Percentiles rank a stretch among this genome's conserved stretches.
These are phyloP conservation scores for Xylariaceae sp. DNA, from an alignment of 2,329 filamentous ascomycete species.

Conservation along the genomic window DNA sequence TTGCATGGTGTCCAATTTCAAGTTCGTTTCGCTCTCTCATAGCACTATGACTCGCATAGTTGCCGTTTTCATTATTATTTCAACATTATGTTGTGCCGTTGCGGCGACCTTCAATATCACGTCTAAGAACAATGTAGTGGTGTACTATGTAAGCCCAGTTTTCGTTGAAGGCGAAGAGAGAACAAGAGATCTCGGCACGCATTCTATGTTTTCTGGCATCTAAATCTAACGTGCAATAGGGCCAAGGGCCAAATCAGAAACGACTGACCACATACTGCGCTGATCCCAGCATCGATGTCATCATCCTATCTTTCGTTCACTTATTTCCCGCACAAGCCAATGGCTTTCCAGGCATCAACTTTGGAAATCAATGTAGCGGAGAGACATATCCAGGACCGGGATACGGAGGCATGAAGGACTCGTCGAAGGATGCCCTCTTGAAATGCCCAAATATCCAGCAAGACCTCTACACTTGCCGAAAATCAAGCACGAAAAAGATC, in stretches of 20 bases:
- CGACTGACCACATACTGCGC: slow-evolving; percentile 37
- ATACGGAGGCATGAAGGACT: slow-evolving; percentile 29
- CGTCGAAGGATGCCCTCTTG: slow-evolving; percentile 31
- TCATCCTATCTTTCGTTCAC: slow-evolving; percentile 40
- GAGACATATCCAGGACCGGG: slow-evolving; percentile 30
- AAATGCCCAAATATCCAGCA: slow-evolving; percentile 34
- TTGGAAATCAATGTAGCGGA: slow-evolving; percentile 38
- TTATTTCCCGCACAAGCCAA: slow-evolving; percentile 40
- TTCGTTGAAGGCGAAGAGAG: no score
- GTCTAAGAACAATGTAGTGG: slow-evolving; percentile 37
- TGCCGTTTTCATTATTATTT: slow-evolving; percentile 13
- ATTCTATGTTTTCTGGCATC: no score
- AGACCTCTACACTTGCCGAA: slow-evolving; percentile 36
- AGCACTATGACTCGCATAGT: slow-evolving; percentile 18
- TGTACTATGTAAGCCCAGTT: slow-evolving; percentile 38
- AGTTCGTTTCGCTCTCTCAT: no score
- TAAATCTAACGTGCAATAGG: slow-evolving; percentile 23
- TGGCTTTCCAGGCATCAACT: slow-evolving; percentile 38
- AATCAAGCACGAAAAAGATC: slow-evolving; percentile 34
- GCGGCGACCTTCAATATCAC: slow-evolving; percentile 27
- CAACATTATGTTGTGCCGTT: slow-evolving; percentile 14
- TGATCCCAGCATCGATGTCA: slow-evolving; percentile 37
- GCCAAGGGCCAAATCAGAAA: slow-evolving; percentile 37
- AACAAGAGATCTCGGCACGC: no score
- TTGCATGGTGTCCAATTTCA: no score